Conservation (phyloP, 2,329 filamentous ascomycete species). For the Aspergillus fructus region DNA sequence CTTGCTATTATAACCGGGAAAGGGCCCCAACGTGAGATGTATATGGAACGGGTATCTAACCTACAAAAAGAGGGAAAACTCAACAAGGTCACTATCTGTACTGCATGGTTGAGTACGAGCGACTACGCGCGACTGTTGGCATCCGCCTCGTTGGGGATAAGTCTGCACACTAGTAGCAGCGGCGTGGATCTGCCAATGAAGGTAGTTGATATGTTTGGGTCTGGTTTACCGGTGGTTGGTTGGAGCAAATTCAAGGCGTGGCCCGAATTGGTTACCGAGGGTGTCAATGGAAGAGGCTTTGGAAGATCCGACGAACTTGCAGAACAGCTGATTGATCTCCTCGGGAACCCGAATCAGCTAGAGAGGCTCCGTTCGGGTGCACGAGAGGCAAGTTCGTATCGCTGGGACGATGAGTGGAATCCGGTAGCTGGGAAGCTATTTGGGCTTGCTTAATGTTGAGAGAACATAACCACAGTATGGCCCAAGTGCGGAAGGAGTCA, state of each 20-base stretch:
- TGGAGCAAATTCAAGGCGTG: slow-evolving; percentile 87
- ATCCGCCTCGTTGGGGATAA: slow-evolving; percentile 84
- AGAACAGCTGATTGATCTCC: slow-evolving; percentile 62
- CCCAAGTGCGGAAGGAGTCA: neutral
- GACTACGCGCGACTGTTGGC: slow-evolving; percentile 85
- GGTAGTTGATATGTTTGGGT: slow-evolving; percentile 98
- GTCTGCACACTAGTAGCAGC: slow-evolving; percentile 87
- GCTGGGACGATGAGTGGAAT: slow-evolving; percentile 96
- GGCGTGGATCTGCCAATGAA: slow-evolving; percentile 98
- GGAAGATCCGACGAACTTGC: slow-evolving; percentile 67
- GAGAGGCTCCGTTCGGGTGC: slow-evolving; percentile 67
- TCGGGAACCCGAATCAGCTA: slow-evolving; percentile 60
- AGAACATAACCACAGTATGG: neutral
- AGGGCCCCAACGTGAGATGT: slow-evolving; percentile 77
- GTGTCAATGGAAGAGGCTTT: slow-evolving; percentile 83
- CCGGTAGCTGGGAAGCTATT: slow-evolving; percentile 73
- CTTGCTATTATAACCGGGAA: slow-evolving; percentile 92
- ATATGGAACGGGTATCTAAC: slow-evolving; percentile 63
- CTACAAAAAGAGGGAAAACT: slow-evolving; percentile 65
- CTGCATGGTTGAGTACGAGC: slow-evolving; percentile 78
- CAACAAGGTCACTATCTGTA: slow-evolving; percentile 68
- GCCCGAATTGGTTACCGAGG: slow-evolving; percentile 83
- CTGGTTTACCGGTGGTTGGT: slow-evolving; percentile 84
- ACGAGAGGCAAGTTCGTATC: slow-evolving; percentile 66
- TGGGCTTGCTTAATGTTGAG: slow-evolving; percentile 38